Base-by-base conservation (phyloP, 495 filamentous ascomycete species). In the Pseudomonodictys pantanalensis region DNA sequence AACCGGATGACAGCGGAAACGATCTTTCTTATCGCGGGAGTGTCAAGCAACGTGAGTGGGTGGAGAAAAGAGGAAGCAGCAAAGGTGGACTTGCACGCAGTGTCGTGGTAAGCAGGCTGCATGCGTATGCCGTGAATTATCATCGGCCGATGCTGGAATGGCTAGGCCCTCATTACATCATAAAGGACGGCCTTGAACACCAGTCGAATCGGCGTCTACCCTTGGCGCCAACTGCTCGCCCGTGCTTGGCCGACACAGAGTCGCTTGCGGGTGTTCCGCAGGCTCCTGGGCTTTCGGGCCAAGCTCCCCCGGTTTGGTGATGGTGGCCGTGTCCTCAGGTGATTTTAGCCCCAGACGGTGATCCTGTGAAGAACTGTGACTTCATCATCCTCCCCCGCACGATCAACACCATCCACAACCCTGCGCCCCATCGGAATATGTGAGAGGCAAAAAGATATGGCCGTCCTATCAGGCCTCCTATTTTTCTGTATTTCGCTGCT, bases 21-120 rank as follows among this genome's bases (percentile, higher is more conserved):
- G 8, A 49, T 58, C 12, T 9, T 50, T 53, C 39, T 41, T 51
- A 39, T 1, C 22, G 43, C 38, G 46, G 25, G n/a, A 28, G 39
- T n/a, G n/a, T n/a, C n/a, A n/a, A n/a, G n/a, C n/a, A n/a, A n/a
- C n/a, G 42, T 8, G 28, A 11, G 20, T 7, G 18, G 20, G n/a
- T 10, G 2, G 38, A 10, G 29, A 42, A 24, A 17, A 25, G 23
- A 33, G 22, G 29, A 11, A 49, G 48, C 22, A 45, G 41, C 25
- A 43, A 6, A 23, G 18, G 25, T 10, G 20, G 17, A 26, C 35
- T 10, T 33, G 25, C 17, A 32, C 15, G 10, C 12, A 25, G 24
- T n/a, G n/a, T n/a, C n/a, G n/a, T 41, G 12, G 35, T 65, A 30
- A 65, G 62, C 62, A 52, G 44, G 32, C 24, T 58, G 60, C 60